A percentile compares a stretch with the other conserved stretches of the same genome.
These are phyloP conservation scores for Suhomyces choctaworum DNA, from an alignment of 1,139 yeast genomes.

Conservation along the genomic window DNA sequence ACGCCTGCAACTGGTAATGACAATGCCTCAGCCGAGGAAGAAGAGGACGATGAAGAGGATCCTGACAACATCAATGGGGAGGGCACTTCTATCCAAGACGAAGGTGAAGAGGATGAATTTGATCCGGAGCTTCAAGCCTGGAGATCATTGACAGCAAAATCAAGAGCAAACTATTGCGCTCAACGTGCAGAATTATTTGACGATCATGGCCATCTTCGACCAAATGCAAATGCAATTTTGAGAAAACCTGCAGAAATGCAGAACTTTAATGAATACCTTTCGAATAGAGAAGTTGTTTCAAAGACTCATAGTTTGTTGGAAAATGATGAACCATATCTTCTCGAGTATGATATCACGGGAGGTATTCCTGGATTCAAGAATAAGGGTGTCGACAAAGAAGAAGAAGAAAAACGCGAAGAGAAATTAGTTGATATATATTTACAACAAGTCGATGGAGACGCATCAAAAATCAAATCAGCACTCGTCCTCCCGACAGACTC, in stretches of 20 bases:
- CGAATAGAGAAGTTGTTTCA: slow-evolving; percentile 42
- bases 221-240: slow-evolving; percentile 67
- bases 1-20: slow-evolving; percentile 27
- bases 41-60: slow-evolving; percentile 28
- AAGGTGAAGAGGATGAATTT: slow-evolving; percentile 35
- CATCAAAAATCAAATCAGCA: slow-evolving; percentile 27
- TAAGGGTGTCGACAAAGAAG: slow-evolving; percentile 49
- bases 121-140: slow-evolving; percentile 62
- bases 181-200: slow-evolving; percentile 67
- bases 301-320: slow-evolving; percentile 50
- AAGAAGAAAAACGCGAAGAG: slow-evolving; percentile 54
- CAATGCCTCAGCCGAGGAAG: slow-evolving; percentile 26
- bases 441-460: slow-evolving; percentile 32
- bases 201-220: slow-evolving; percentile 54
- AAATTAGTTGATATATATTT: slow-evolving; percentile 40
- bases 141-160: slow-evolving; percentile 77
- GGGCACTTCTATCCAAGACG: slow-evolving; percentile 25
- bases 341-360: slow-evolving; percentile 83
- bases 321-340: slow-evolving; percentile 65
- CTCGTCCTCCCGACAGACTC: slow-evolving; percentile 40
- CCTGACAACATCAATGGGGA: slow-evolving; percentile 21
- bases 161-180: slow-evolving; percentile 73
- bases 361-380: slow-evolving; percentile 71
- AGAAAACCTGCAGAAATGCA: slow-evolving; percentile 63
- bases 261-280: slow-evolving; percentile 50